Evolutionary conservation across 768 basidiomycete genomes (phyloP), one percentile per base, ranked within the genome.

Genomic region (Exsudoporus frostii): DNA sequence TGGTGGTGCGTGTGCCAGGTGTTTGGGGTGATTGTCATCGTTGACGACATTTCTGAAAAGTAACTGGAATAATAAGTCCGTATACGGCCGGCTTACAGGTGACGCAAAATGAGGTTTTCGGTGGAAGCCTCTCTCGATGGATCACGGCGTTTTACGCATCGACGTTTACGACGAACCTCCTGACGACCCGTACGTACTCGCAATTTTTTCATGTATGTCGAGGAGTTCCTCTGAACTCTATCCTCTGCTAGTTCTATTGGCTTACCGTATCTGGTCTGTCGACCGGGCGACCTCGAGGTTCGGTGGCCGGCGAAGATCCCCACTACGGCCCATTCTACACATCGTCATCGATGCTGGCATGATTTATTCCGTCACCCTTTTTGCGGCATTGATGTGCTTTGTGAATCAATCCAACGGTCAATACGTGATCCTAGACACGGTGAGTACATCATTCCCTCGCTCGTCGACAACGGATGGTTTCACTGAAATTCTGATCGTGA

Each of bases 341-440:
- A 62, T 73, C 34, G 57, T 75, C 43, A 49, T 76, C 45, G 75
- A 76, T 48, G 70, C 73, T 10, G 75, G 74, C 22, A 57, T 59
- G 10, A 62, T 76, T 5, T 76, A 76, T 48, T 73, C 73, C 1
- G 2, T 71, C 48, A 68, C 71, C 4, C 67, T 75, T 49, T 44
- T 70, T 27, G 58, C 67, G 14, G 67, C 69, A 4, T 52, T 76
- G 32, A 53, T 69, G 4, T 65, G 65, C 34, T 74, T 70, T 46
- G 50, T 60, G 5, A 50, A 58, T 4, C 33, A 57, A 15, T 66
- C 65, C 17, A 70, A 71, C 22, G 62, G 60, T 6, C 67, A 72
- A 43, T 73, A 70, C 37, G 61, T 76, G 30, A 43, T 74, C 1
- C 56, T 76, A 27, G 70, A 73, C 56, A 66, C 70, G 61, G 74